These are phyloP conservation scores for Trichoderma cornu-damae DNA, from an alignment of 2,329 filamentous ascomycete genomes.

Conservation along the genomic window DNA sequence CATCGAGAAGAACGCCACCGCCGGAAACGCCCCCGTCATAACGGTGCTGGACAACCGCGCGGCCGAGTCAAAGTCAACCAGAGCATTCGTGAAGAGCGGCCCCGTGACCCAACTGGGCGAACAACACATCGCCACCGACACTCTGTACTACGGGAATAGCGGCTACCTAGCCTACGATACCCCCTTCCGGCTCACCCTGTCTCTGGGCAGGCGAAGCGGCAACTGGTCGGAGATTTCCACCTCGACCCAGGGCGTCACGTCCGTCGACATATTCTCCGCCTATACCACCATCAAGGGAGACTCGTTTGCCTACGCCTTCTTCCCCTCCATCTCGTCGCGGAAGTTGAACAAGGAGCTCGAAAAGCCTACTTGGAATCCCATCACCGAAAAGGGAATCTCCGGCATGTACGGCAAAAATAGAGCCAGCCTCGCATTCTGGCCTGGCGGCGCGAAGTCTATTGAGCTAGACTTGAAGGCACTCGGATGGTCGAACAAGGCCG, in stretches of 20 bases:
- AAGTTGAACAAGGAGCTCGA: slow-evolving; percentile 17
- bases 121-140: not conserved
- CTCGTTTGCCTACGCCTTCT: slow-evolving; percentile 21
- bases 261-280: slow-evolving; percentile 23
- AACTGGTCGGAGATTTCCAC: slow-evolving; percentile 26
- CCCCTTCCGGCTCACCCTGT: slow-evolving; percentile 22
- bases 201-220: slow-evolving; percentile 22
- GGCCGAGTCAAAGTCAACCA: slow-evolving; percentile 5
- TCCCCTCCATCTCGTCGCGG: slow-evolving; percentile 20
- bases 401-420: slow-evolving; percentile 19
- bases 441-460: slow-evolving; percentile 20
- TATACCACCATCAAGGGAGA: slow-evolving; percentile 19
- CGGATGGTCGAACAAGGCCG: slow-evolving; percentile 21
- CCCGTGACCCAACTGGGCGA: not conserved
- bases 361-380: slow-evolving; percentile 19
- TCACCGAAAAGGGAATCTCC: slow-evolving; percentile 21
- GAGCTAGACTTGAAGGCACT: slow-evolving; percentile 18
- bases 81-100: slow-evolving; percentile 19
- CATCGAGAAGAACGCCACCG: slow-evolving; percentile 15
- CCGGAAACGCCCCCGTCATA: slow-evolving; percentile 16
- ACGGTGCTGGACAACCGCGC: slow-evolving; percentile 25
- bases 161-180: slow-evolving; percentile 22
- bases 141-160: slow-evolving; percentile 24
- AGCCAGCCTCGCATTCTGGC: slow-evolving; percentile 25
- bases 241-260: slow-evolving; percentile 20